Base-by-base conservation (phyloP, 495 filamentous ascomycete genomes). In the Xanthoparmelia taractica region DNA sequence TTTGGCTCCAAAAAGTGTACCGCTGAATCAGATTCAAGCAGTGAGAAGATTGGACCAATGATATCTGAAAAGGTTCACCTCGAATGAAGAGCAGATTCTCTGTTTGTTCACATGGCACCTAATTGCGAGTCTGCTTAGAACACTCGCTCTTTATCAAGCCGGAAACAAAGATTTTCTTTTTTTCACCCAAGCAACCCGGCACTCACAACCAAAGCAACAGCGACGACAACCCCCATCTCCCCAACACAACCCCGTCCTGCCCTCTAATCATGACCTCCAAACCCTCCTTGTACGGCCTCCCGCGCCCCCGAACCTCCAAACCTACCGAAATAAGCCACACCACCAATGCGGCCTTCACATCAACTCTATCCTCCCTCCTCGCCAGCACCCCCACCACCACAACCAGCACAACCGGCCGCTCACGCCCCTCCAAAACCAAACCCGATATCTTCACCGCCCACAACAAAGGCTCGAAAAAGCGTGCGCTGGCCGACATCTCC, bases 331-430 rank as follows among this genome's bases (percentile, higher is more conserved):
- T 84, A 62, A 82, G 87, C 55, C 78, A 85, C 37, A 84, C 89
- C 54, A 84, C 90, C 29, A 64, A 64, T n/a, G n/a, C 45, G 8
- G 55, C 61, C 61, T 63, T 63, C 56, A 63, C 61, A 5, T 87
- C 87, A 60, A 88, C 84, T 66, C 84, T 96, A 62, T 84, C 84
- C 66, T 88, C 87, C 57, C 82, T 91, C 23, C 85, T 90, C 66
- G 75, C 87, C 50, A 73, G 79, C 36, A 62, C 74, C n/a, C n/a
- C n/a, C 57, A 60, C 76, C 23, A 69, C 71, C 10, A 64, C 70
- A 18, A 68, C 75, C 59, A 66, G 78, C 29, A 69, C 74, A 25
- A 65, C 78, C 17, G 87, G 82, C 47, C 88, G 89, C 48, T 40
- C 84, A 2, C 85, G 90, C 23, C 82, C 88, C 17, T 85, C 84